Percentiles rank a stretch among this genome's conserved stretches.
These are phyloP conservation scores for Talaromyces sp. DNA, from an alignment of 2,329 filamentous ascomycete species.

Conservation along the genomic window DNA sequence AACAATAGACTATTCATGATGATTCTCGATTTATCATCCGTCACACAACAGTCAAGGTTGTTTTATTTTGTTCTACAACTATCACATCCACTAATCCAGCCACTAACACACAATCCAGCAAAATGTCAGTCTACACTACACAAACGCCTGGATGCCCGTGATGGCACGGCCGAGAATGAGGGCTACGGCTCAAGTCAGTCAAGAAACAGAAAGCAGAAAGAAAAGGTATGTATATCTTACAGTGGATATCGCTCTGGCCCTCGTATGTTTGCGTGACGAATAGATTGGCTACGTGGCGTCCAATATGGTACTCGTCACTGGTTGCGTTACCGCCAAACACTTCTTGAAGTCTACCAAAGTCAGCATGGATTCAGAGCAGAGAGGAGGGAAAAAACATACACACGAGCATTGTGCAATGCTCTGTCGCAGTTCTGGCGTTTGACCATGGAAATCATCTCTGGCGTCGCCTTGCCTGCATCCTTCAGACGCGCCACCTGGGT, in stretches of 20 bases:
- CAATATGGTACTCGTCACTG: slow-evolving; percentile 94
- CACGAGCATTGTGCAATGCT: slow-evolving; percentile 72
- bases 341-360: slow-evolving; percentile 67
- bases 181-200: slow-evolving; percentile 39
- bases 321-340: slow-evolving; percentile 98
- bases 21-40: background rate
- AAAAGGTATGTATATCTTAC: slow-evolving; percentile 50
- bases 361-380: background rate
- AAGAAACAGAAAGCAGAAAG: slow-evolving; percentile 12
- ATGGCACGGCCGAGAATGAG: slow-evolving; percentile 65
- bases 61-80: background rate
- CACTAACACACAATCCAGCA: background rate
- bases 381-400: slow-evolving; percentile 37
- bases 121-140: slow-evolving; percentile 35
- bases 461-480: slow-evolving; percentile 78
- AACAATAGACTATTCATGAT: background rate
- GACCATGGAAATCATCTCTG: slow-evolving; percentile 96
- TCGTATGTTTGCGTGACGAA: slow-evolving; percentile 98
- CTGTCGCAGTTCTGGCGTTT: slow-evolving; percentile 97
- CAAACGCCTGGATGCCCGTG: slow-evolving; percentile 75
- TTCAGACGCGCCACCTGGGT: slow-evolving; percentile 89
- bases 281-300: slow-evolving; percentile 88
- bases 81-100: background rate
- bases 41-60: too few relatives aligned
- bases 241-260: slow-evolving; percentile 95